Percentiles rank a stretch among this genome's conserved stretches.
Conservation (phyloP, 352 stramenopile genomes). For the Phytophthora cryptogea region DNA sequence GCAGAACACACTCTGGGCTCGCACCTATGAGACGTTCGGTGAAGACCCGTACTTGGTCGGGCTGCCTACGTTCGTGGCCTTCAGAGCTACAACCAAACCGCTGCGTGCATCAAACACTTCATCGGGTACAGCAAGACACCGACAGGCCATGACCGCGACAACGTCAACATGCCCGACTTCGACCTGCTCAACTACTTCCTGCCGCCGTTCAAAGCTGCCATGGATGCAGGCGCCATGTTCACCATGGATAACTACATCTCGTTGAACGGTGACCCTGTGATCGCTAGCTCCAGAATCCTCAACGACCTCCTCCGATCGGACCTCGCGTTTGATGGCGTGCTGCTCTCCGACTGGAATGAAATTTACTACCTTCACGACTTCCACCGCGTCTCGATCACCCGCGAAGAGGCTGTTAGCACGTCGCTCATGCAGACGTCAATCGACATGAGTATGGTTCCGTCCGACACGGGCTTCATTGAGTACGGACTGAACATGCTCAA, state of each 20-base stretch:
- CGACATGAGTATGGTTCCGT: slow-evolving; percentile 87
- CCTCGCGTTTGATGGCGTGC: slow-evolving; percentile 72
- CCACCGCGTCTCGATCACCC: too few relatives aligned
- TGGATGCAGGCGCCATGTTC: too few relatives aligned
- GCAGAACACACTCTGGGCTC: slow-evolving; percentile 79
- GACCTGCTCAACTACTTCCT: slow-evolving; percentile 26
- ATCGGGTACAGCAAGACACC: slow-evolving; percentile 71
- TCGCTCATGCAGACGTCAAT: slow-evolving; percentile 63
- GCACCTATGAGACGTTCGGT: slow-evolving; percentile 92
- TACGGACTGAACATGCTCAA: slow-evolving; percentile 38
- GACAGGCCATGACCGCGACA: slow-evolving; percentile 73
- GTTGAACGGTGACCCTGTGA: slow-evolving; percentile 83
- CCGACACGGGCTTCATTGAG: slow-evolving; percentile 44
- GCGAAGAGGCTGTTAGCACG: too few relatives aligned
- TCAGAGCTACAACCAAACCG: slow-evolving; percentile 57
- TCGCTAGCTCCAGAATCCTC: slow-evolving; percentile 68
- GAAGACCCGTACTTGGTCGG: slow-evolving; percentile 80
- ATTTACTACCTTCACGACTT: slow-evolving; percentile 14
- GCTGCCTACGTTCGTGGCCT: slow-evolving; percentile 64
- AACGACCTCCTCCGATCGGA: slow-evolving; percentile 64
- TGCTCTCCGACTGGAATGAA: slow-evolving; percentile 89
- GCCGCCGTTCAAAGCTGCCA: too few relatives aligned
- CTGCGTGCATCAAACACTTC: slow-evolving; percentile 26
- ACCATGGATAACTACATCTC: slow-evolving; percentile 69
- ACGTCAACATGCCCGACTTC: slow-evolving; percentile 53